Percentiles rank a stretch among this genome's conserved stretches.
Conservation (phyloP, 345 rosid genomes). For the Hypericum perforatum region DNA sequence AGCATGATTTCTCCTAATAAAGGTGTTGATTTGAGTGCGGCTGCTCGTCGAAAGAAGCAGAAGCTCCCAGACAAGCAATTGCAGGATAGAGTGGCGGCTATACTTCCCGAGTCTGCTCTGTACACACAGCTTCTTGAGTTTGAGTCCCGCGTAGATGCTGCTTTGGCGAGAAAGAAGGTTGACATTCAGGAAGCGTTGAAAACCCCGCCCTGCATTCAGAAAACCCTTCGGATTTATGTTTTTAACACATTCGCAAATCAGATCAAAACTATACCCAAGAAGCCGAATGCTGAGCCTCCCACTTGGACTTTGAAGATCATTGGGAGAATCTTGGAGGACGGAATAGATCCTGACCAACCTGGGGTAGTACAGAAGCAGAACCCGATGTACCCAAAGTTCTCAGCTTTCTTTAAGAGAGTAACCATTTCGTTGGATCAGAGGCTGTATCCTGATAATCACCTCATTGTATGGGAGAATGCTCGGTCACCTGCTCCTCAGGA, state of each 20-base stretch:
- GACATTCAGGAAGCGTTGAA: slow-evolving; percentile 96
- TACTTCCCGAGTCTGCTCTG: slow-evolving; percentile 90
- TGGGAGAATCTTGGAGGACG: slow-evolving; percentile 94
- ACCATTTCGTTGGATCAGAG: slow-evolving; percentile 83
- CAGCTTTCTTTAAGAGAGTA: slow-evolving; percentile 87
- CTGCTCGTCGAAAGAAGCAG: slow-evolving; percentile 85
- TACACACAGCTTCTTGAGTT: slow-evolving; percentile 98
- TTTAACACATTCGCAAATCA: slow-evolving; percentile 87
- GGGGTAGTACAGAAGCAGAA: slow-evolving; percentile 67
- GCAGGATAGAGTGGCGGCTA: slow-evolving; percentile 85
- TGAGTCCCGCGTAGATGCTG: slow-evolving; percentile 88
- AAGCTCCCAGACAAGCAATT: slow-evolving; percentile 87
- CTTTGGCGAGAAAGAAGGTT: slow-evolving; percentile 74
- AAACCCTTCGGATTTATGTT: slow-evolving; percentile 80
- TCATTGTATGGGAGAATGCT: slow-evolving; percentile 84
- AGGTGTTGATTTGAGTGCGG: slow-evolving; percentile 63
- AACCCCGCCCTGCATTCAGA: slow-evolving; percentile 83
- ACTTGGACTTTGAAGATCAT: slow-evolving; percentile 89
- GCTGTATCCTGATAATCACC: slow-evolving; percentile 75
- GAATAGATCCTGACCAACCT: slow-evolving; percentile 86
- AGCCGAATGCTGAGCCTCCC: slow-evolving; percentile 84
- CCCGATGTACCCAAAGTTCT: slow-evolving; percentile 70
- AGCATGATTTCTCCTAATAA: slow-evolving; percentile 60
- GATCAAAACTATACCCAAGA: slow-evolving; percentile 63
- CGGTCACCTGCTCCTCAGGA: slow-evolving; percentile 87